Evolutionary conservation across 148 eudicot species (phyloP), one percentile per base, ranked within the genome.

Genomic region (Agrostemma githago): DNA sequence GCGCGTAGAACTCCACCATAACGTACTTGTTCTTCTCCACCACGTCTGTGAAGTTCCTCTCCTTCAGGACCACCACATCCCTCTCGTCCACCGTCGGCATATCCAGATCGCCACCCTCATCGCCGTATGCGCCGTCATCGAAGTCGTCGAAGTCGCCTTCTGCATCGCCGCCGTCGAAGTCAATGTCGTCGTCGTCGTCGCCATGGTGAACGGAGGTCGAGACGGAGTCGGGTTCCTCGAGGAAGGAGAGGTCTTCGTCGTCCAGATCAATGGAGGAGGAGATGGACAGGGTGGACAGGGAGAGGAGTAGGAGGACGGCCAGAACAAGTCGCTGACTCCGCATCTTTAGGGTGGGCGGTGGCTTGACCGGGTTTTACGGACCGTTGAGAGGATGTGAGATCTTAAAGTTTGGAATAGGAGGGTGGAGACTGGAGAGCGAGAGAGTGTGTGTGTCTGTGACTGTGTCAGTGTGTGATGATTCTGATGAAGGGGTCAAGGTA

Each of bases 1-100:
- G 98, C 73, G 98, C 98, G 66, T 89, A 94, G 44, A 94, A 91
- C 84, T 91, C 97, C 69, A 94, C 98, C 93, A 94, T 82, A 79
- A 91, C 98, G 61, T 85, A 89, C 86, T 79, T 79, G 10, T 92
- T 87, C 1, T 62, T 79, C 79, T 90, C 96, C 0, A 94, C 76
- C 66, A 88, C 85, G 34, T 81, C 86, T 20, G 84, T 94, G 71
- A 94, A 91, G 66, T 92, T 94, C 67, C 86, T 65, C 71, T 85
- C 96, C 62, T 67, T 84, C 84, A 94, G 82, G 66, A 94, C 96
- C 53, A 92, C 88, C 37, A 94, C 97, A 77, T 94, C 97, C 79
- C 83, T 82, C 62, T 94, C 97, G 61, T 92, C 97, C 17, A 88
- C 61, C 21, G 60, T 78, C 8, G 81, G 79, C 0, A 38, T 41